Evolutionary conservation across 768 basidiomycete species (phyloP).

Genomic region (Floccularia luteovirens): DNA sequence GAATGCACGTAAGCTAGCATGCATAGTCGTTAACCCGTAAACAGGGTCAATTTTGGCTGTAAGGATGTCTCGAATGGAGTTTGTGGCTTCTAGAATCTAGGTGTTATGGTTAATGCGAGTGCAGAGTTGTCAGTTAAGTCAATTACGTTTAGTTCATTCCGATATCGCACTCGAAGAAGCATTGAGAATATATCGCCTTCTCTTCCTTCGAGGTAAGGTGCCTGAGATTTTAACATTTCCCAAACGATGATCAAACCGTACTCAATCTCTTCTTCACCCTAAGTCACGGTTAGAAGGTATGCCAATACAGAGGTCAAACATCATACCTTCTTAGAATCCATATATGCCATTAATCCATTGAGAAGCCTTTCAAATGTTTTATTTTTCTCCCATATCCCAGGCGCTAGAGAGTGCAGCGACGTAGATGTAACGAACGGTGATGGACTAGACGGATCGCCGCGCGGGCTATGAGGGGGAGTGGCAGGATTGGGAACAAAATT

Average conservation of each 20-base stretch:
- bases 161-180: conserved; percentile 66
- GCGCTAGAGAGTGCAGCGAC: conserved; percentile 34
- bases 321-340: conserved; percentile 58
- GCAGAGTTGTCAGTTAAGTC: not conserved
- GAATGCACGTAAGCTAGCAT: conserved; percentile 64
- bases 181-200: conserved; percentile 72
- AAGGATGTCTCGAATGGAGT: conserved; percentile 70
- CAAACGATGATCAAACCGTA: conserved; percentile 78
- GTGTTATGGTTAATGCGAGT: conserved; percentile 4
- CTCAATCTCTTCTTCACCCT: conserved; percentile 63
- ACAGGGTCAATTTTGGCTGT: conserved; percentile 72
- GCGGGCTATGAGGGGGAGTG: conserved; percentile 52
- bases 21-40: conserved; percentile 79
- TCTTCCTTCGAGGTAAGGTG: conserved; percentile 64
- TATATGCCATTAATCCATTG: conserved; percentile 51
- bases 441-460: conserved; percentile 44
- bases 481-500: too few relatives aligned
- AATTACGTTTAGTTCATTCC: conserved; percentile 63
- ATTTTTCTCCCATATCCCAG: conserved; percentile 67
- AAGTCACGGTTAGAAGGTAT: conserved; percentile 6
- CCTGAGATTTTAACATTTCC: conserved; percentile 78
- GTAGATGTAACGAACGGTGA: conserved; percentile 41
- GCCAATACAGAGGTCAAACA: conserved; percentile 1
- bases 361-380: conserved; percentile 68
- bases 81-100: conserved; percentile 80